Evolutionary conservation across 257 asterid species (phyloP).

Genomic region (Echium plantagineum): DNA sequence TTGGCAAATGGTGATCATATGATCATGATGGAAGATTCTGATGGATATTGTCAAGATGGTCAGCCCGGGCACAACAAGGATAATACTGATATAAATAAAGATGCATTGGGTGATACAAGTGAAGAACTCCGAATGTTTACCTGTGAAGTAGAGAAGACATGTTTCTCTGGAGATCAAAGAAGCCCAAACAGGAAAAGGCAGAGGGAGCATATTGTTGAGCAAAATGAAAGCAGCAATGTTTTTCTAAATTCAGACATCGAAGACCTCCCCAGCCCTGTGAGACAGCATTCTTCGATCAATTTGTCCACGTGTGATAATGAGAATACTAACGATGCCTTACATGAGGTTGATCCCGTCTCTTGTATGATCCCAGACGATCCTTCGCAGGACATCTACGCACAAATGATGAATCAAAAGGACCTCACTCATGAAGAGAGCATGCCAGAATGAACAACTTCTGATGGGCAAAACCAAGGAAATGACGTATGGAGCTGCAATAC

Average conservation of each 20-base stretch:
- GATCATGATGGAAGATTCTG: constrained; percentile 10
- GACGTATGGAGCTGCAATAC: neutral
- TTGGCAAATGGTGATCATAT: constrained; percentile 11
- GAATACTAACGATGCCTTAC: constrained; percentile 13
- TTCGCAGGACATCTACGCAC: neutral
- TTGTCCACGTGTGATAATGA: constrained; percentile 5
- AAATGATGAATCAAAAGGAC: constrained; percentile 11
- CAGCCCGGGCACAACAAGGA: constrained; percentile 16
- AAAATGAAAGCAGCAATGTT: constrained; percentile 22
- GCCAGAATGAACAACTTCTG: neutral
- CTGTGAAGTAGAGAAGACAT: constrained; percentile 5
- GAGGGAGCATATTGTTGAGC: constrained; percentile 18
- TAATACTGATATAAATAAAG: constrained; percentile 5
- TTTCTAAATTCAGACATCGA: constrained; percentile 15
- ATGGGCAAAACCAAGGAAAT: neutral
- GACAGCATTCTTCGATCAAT: constrained; percentile 6
- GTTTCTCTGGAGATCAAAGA: constrained; percentile 12
- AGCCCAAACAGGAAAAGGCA: constrained; percentile 24
- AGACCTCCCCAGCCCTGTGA: constrained; percentile 16
- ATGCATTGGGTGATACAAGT: constrained; percentile 12
- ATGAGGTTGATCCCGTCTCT: constrained; percentile 5
- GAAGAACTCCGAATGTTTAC: constrained; percentile 5
- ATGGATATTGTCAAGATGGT: constrained; percentile 1
- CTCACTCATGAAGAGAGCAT: constrained; percentile 17
- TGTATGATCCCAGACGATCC: constrained; percentile 12